Conservation (phyloP, 768 basidiomycete genomes). For the Kwoniella shandongensis region DNA sequence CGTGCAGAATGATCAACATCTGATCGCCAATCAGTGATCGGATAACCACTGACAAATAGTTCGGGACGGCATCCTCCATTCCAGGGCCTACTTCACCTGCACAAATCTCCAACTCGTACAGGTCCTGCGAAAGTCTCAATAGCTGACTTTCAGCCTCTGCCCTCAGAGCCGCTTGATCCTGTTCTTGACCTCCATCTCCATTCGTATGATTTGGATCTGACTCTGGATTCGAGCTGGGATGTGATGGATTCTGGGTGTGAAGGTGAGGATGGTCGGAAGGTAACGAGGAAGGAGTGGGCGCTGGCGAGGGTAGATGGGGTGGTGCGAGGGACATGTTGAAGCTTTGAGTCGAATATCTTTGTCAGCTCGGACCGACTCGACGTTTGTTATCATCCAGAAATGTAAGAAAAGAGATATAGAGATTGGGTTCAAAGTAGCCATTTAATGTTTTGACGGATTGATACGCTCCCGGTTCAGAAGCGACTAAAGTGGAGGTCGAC, state of each 20-base stretch:
- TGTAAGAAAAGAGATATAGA: too few relatives aligned
- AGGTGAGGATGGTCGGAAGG: constrained; percentile 1
- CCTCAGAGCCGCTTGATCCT: constrained; percentile 26
- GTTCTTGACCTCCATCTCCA: too few relatives aligned
- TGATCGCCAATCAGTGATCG: not conserved
- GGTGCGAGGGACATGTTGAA: constrained; percentile 23
- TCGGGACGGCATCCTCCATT: constrained; percentile 37
- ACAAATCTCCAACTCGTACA: constrained; percentile 49
- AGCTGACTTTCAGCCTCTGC: constrained; percentile 29
- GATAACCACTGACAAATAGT: constrained; percentile 33
- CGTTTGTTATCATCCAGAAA: too few relatives aligned
- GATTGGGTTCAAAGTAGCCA: too few relatives aligned
- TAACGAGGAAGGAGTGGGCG: constrained; percentile 25
- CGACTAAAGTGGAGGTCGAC: too few relatives aligned
- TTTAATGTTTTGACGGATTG: too few relatives aligned
- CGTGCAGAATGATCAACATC: not conserved
- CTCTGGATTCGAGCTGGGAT: not conserved
- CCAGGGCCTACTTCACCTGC: constrained; percentile 43
- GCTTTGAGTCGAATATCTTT: too few relatives aligned
- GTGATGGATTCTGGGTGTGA: not conserved
- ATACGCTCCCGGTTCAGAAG: too few relatives aligned
- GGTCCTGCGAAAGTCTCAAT: constrained; percentile 37
- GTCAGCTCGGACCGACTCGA: too few relatives aligned
- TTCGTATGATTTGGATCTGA: not conserved
- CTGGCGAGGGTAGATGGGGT: constrained; percentile 38